Conservation (phyloP, 1,284 basidiomycete species). For the Ustilago tritici region DNA sequence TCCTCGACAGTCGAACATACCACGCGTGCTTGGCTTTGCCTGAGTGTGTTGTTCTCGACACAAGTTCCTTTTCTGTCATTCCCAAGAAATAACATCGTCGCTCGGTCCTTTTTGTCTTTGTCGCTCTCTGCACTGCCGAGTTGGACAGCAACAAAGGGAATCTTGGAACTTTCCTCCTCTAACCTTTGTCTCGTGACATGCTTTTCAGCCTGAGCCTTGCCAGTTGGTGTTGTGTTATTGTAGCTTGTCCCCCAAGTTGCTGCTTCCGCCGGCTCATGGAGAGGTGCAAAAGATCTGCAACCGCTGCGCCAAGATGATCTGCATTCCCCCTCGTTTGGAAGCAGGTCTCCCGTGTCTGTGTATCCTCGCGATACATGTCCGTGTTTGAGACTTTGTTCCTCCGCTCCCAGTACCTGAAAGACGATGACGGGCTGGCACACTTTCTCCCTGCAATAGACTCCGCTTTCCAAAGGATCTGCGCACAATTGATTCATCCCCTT, state of each 20-base stretch:
- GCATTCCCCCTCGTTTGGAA: conserved; percentile 6
- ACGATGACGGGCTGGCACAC: neutral
- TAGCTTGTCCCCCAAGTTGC: neutral
- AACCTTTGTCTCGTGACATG: neutral
- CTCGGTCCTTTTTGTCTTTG: neutral
- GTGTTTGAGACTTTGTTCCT: conserved; percentile 1
- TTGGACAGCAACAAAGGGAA: conserved; percentile 3
- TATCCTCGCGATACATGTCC: neutral
- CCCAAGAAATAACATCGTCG: neutral
- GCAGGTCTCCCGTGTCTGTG: neutral
- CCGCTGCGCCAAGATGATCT: conserved; percentile 14
- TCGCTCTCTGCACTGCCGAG: conserved; percentile 1
- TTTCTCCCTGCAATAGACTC: neutral
- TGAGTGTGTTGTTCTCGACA: conserved; percentile 8
- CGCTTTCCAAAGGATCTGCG: conserved; percentile 1
- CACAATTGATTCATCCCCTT: neutral
- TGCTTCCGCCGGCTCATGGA: conserved; percentile 9
- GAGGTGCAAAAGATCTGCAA: conserved; percentile 12
- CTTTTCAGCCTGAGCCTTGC: neutral
- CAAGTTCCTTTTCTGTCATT: neutral
- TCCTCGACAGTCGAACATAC: neutral
- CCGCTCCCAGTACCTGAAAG: conserved; percentile 2
- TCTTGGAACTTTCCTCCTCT: neutral
- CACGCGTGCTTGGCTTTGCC: neutral
- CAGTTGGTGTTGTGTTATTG: conserved; percentile 3